phyloP scores from a whole-genome alignment of 2,329 filamentous ascomycete species.

The Alternaria ethzedia region DNA sequence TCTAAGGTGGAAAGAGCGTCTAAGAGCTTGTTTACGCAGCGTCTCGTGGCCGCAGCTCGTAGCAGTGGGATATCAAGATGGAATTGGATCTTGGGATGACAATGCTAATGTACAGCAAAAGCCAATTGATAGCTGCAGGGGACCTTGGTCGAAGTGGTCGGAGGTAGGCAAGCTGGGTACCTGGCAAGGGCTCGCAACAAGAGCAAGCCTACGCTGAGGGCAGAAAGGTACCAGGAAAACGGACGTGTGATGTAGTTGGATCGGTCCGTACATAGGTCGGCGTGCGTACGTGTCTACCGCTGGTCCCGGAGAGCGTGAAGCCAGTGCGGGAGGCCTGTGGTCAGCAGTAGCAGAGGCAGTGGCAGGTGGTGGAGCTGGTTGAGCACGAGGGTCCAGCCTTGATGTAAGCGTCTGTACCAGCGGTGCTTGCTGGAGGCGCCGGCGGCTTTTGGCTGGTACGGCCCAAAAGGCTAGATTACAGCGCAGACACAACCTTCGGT shows the following conservation, averaged over 20 bases:
- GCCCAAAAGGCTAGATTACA: constrained; percentile 30
- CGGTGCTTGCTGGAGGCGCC: constrained; percentile 24
- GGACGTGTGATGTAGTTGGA: constrained; percentile 14
- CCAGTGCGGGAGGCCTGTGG: constrained; percentile 9
- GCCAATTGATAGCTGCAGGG: constrained; percentile 22
- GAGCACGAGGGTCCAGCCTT: constrained; percentile 21
- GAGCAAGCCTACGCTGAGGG: constrained; percentile 13
- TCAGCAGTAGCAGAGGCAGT: constrained; percentile 15
- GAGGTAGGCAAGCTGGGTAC: constrained; percentile 12
- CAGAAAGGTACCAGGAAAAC: constrained; percentile 15
- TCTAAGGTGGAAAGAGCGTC: constrained; percentile 8
- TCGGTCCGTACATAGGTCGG: constrained; percentile 18
- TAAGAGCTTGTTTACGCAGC: constrained; percentile 11
- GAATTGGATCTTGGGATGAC: constrained; percentile 7
- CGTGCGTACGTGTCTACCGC: constrained; percentile 18
- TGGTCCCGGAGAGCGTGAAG: constrained; percentile 20
- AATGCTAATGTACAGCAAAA: not conserved
- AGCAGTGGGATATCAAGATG: constrained; percentile 12
- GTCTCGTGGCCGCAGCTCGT: constrained; percentile 11
- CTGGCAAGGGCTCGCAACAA: constrained; percentile 13
- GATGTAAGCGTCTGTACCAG: constrained; percentile 17
- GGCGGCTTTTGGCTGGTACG: constrained; percentile 25
- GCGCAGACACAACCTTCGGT: constrained; percentile 36
- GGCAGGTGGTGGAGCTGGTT: constrained; percentile 11
- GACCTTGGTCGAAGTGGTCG: constrained; percentile 5